phyloP scores from a whole-genome alignment of 208 protist genomes.

The Phytomonas sp. region DNA sequence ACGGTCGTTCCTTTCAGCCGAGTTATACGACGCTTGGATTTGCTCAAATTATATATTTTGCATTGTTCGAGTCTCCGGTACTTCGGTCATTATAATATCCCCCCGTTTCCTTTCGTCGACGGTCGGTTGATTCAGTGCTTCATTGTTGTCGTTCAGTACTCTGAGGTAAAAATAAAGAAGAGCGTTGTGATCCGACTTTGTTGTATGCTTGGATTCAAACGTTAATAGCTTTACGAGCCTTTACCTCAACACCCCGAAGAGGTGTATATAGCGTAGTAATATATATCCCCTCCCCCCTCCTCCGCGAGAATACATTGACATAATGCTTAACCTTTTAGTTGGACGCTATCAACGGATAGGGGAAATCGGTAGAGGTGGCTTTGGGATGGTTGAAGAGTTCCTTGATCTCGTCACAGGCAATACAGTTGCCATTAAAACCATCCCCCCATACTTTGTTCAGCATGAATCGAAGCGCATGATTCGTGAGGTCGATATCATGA shows the following conservation, averaged over 20 bases:
- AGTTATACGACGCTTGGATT: neutral
- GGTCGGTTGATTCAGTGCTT: neutral
- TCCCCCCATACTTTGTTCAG: constrained; percentile 76
- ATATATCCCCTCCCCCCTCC: constrained; percentile 4
- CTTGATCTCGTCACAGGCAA: constrained; percentile 55
- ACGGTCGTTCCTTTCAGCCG: neutral
- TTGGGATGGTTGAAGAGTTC: constrained; percentile 96
- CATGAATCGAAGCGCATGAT: constrained; percentile 89
- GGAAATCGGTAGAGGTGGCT: constrained; percentile 91
- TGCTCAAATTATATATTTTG: neutral
- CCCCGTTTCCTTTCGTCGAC: neutral
- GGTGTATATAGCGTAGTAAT: constrained; percentile 5
- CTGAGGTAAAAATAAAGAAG: neutral
- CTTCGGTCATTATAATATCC: neutral
- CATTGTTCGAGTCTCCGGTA: neutral
- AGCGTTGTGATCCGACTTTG: neutral
- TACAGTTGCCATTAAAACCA: constrained; percentile 88
- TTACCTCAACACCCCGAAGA: neutral
- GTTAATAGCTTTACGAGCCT: neutral
- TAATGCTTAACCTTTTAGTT: constrained; percentile 32
- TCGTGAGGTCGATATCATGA: constrained; percentile 95
- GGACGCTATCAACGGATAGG: constrained; percentile 59
- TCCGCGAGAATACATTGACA: constrained; percentile 14
- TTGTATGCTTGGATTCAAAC: constrained; percentile 2
- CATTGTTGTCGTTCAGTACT: neutral